Percentiles rank a stretch among this genome's conserved stretches.
Conservation (phyloP, 176 grass and related monocot genomes). For the Avena atlantica region DNA sequence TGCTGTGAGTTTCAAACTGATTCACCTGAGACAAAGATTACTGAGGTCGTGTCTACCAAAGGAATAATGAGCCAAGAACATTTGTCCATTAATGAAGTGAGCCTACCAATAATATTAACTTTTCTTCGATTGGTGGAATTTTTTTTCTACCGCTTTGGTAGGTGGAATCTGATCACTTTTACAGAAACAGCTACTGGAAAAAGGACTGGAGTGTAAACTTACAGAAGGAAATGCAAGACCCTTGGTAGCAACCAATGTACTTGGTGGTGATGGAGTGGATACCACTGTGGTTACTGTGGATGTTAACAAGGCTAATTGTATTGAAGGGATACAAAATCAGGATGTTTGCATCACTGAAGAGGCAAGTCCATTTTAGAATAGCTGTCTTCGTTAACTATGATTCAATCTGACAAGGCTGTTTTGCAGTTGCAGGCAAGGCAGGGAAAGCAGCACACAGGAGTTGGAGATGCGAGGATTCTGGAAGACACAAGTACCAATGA, state of each 20-base stretch:
- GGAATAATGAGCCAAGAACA: conserved; percentile 28
- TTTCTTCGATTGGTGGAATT: conserved; percentile 32
- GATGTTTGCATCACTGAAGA: conserved; percentile 16
- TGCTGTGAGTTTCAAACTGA: conserved; percentile 12
- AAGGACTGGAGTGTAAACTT: not conserved
- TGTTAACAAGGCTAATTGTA: conserved; percentile 22
- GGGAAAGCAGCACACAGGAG: conserved; percentile 29
- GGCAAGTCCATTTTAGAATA: conserved; percentile 41
- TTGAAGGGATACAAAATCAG: conserved; percentile 20
- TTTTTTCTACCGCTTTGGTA: conserved; percentile 14
- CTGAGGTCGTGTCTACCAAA: conserved; percentile 39
- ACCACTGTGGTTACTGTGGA: conserved; percentile 11
- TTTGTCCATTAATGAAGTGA: conserved; percentile 45
- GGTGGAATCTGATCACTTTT: conserved; percentile 37
- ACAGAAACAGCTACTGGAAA: conserved; percentile 34
- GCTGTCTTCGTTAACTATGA: conserved; percentile 14
- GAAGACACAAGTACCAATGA: conserved; percentile 27
- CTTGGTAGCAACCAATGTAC: conserved; percentile 24
- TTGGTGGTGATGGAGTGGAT: conserved; percentile 7
- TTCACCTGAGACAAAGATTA: conserved; percentile 1
- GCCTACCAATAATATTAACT: conserved; percentile 29
- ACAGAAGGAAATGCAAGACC: conserved; percentile 37
- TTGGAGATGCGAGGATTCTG: conserved; percentile 37
- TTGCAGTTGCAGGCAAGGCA: conserved; percentile 38
- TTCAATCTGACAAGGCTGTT: conserved; percentile 31